Base-by-base conservation (phyloP, 108 stramenopile genomes). In the Pseudonitzschia multiseries region DNA sequence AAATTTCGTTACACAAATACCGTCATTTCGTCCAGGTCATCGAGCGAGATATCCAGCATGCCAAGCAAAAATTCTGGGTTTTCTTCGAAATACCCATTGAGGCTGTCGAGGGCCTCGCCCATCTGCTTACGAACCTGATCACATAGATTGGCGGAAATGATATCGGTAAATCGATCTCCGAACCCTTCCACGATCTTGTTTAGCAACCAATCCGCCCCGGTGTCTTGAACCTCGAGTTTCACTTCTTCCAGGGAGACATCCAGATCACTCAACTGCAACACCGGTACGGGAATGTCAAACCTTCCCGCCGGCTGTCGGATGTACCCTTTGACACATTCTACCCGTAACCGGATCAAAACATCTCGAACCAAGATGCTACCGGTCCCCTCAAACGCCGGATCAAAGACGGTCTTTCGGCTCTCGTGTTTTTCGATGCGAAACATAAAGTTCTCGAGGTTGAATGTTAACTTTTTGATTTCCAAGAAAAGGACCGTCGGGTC, bases 301-400 rank as follows among this genome's bases (percentile, higher is more conserved):
- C 84, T 50, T 65, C 64, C 56, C 71, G 53, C 17, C 68, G 40
- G 57, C 69, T 86, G n/a, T 20, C 27, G 43, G 26, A 84, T 72
- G 14, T 76, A 70, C 57, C 87, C 81, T 48, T 91, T 92, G 48
- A 80, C 82, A 46, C 89, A 84, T 70, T 91, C 88, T 8, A 95
- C 79, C 36, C 87, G 83, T 10, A 95, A 75, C n/a, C 78, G 76
- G 60, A 95, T 82, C 21, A 85, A 92, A 28, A 92, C 82, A 79
- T 95, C 89, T 40, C 82, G 78, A 0, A 95, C 84, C 32, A 74
- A 71, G 15, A 95, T 69, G 28, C 65, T 77, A 40, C 88, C 91
- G 14, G 74, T 50, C 26, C 91, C 93, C 54, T 95, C 91, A 62
- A 95, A 92, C 13, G 91, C 87, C 33, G 93, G 93, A 73, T 95